These are phyloP conservation scores for Licmophora abbreviata DNA, from an alignment of 108 stramenopile genomes.

Conservation along the genomic window DNA sequence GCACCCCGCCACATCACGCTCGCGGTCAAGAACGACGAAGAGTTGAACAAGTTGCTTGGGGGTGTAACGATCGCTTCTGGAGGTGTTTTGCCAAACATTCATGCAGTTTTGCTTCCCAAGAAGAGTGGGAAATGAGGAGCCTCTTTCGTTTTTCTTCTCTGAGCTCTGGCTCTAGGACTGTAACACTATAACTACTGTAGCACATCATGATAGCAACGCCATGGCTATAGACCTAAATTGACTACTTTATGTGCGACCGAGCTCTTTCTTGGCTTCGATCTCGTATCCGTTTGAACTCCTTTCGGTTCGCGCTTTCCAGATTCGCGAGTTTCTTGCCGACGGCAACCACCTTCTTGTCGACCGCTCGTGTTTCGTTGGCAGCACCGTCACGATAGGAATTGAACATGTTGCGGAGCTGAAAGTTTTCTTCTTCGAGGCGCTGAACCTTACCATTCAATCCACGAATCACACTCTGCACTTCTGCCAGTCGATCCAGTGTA, in stretches of 20 bases:
- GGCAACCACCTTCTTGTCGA: neutral
- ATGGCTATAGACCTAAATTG: too few species aligned
- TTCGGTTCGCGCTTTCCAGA: neutral
- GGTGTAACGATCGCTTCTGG: conserved; percentile 93
- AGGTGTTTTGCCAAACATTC: conserved; percentile 97
- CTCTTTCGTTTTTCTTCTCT: too few species aligned
- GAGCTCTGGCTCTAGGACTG: too few species aligned
- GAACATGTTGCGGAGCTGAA: neutral
- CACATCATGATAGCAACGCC: too few species aligned
- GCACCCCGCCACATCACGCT: conserved; percentile 92
- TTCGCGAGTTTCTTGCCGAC: neutral
- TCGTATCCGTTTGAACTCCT: neutral
- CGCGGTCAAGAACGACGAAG: conserved; percentile 93
- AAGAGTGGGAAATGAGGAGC: too few species aligned
- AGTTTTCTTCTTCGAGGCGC: neutral
- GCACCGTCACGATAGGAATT: neutral
- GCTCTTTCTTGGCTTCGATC: too few species aligned
- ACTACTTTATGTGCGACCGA: too few species aligned
- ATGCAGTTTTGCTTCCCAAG: conserved; percentile 92
- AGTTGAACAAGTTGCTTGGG: conserved; percentile 91
- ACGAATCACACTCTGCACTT: conserved; percentile 30
- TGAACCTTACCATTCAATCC: neutral
- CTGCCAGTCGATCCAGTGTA: conserved; percentile 32
- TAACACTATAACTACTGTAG: too few species aligned
- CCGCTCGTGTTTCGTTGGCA: neutral